Evolutionary conservation across 2,329 filamentous ascomycete species (phyloP).

Genomic region (Hypoxylon sp.): DNA sequence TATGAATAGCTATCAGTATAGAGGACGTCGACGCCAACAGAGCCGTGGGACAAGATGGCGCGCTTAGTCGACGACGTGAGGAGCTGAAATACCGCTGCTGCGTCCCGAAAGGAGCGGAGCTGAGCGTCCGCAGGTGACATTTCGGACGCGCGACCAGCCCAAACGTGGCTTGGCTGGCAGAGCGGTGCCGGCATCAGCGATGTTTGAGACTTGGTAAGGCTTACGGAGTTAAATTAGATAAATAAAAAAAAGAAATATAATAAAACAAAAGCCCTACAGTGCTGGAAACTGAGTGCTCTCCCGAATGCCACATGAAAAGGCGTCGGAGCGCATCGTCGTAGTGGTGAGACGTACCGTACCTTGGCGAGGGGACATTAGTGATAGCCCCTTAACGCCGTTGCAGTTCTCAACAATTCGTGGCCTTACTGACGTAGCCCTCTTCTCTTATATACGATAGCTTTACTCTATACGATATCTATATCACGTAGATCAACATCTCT

Average conservation of each 20-base stretch:
- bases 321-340: neutral
- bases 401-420: neutral
- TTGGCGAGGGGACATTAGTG: neutral
- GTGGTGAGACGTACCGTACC: neutral
- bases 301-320: too few species aligned
- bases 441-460: neutral
- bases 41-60: too few species aligned
- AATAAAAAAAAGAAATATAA: too few species aligned
- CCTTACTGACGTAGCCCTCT: neutral
- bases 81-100: conserved; percentile 5
- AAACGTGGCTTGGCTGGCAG: conserved; percentile 9
- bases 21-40: too few species aligned
- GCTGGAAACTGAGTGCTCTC: neutral
- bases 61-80: neutral
- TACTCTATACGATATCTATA: too few species aligned
- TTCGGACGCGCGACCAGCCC: conserved; percentile 3
- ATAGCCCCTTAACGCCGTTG: neutral
- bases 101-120: conserved; percentile 16
- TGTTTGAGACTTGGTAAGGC: conserved; percentile 2
- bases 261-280: too few species aligned
- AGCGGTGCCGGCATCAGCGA: conserved; percentile 17
- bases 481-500: too few species aligned
- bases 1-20: conserved; percentile 24
- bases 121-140: conserved; percentile 8
- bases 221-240: too few species aligned